A percentile compares a stretch with the other conserved stretches of the same genome.
Conservation (phyloP, 1,284 basidiomycete species). For the Puccinia hordei region DNA sequence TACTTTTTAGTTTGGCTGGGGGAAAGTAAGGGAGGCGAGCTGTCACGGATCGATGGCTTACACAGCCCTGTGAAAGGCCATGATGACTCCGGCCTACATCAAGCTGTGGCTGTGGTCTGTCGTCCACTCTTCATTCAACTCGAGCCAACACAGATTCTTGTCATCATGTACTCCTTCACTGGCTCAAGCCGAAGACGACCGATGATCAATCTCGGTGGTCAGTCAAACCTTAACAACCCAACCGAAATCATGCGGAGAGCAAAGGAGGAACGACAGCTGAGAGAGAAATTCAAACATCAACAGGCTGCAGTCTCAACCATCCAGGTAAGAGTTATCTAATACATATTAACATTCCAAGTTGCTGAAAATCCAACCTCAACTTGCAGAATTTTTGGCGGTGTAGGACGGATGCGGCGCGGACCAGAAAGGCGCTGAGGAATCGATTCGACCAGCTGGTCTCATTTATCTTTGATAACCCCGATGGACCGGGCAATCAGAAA, state of each 20-base stretch:
- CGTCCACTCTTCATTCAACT: neutral
- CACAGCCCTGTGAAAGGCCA: neutral
- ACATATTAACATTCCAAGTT: slow-evolving; percentile 1
- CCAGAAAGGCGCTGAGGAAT: slow-evolving; percentile 16
- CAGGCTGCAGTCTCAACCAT: slow-evolving; percentile 23
- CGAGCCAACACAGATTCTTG: neutral
- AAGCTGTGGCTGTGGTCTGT: neutral
- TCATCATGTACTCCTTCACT: slow-evolving; percentile 47
- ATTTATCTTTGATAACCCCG: slow-evolving; percentile 31
- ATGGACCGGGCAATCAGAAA: neutral
- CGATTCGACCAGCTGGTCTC: slow-evolving; percentile 39
- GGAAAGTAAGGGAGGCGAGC: neutral
- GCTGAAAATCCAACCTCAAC: neutral
- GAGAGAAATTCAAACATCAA: slow-evolving; percentile 42
- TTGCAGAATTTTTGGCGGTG: slow-evolving; percentile 34
- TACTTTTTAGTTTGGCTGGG: neutral
- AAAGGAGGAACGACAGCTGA: slow-evolving; percentile 27
- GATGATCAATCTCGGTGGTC: slow-evolving; percentile 41
- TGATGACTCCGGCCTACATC: neutral
- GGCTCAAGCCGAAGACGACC: slow-evolving; percentile 36
- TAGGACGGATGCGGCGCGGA: slow-evolving; percentile 15
- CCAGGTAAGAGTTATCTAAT: slow-evolving; percentile 10
- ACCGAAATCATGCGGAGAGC: slow-evolving; percentile 45
- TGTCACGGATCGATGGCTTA: neutral
- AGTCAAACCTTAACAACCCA: slow-evolving; percentile 25